Evolutionary conservation across 768 basidiomycete genomes (phyloP).

Genomic region (Lepiota subincarnata): DNA sequence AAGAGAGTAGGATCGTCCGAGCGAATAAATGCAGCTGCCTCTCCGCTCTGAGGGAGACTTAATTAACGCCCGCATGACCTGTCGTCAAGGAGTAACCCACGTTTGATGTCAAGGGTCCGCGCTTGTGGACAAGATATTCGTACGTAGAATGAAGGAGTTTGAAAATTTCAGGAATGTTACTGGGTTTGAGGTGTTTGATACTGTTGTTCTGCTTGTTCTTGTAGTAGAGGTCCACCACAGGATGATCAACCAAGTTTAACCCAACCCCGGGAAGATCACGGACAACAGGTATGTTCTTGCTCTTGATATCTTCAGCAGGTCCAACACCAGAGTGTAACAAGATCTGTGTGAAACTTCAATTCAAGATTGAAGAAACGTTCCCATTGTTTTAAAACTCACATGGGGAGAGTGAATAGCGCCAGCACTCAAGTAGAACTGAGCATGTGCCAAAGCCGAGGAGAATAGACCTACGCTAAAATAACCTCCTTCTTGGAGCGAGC

Average conservation of each 20-base stretch:
- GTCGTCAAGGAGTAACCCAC: conserved; percentile 29
- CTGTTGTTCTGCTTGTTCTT: conserved; percentile 46
- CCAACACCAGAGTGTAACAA: conserved; percentile 78
- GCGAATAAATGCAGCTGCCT: conserved; percentile 52
- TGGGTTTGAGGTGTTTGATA: conserved; percentile 34
- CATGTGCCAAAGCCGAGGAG: background rate
- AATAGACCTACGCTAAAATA: conserved; percentile 44
- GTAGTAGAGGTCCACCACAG: conserved; percentile 46
- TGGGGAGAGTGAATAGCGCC: conserved; percentile 60
- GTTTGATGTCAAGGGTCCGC: conserved; percentile 51
- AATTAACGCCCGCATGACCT: background rate
- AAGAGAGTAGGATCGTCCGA: conserved; percentile 45
- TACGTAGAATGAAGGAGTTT: conserved; percentile 29
- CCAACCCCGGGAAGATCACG: conserved; percentile 74
- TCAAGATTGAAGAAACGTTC: background rate
- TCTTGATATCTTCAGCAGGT: conserved; percentile 50
- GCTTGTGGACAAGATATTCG: conserved; percentile 41
- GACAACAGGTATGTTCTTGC: conserved; percentile 50
- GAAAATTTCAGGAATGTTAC: conserved; percentile 19
- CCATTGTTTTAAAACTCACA: conserved; percentile 19
- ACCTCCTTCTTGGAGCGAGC: conserved; percentile 48
- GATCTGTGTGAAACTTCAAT: conserved; percentile 31
- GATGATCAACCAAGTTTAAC: conserved; percentile 67
- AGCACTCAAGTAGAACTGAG: conserved; percentile 31
- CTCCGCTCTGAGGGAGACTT: conserved; percentile 29